Conservation (phyloP, 2,329 filamentous ascomycete species). For the Pseudogymnoascus sp. region DNA sequence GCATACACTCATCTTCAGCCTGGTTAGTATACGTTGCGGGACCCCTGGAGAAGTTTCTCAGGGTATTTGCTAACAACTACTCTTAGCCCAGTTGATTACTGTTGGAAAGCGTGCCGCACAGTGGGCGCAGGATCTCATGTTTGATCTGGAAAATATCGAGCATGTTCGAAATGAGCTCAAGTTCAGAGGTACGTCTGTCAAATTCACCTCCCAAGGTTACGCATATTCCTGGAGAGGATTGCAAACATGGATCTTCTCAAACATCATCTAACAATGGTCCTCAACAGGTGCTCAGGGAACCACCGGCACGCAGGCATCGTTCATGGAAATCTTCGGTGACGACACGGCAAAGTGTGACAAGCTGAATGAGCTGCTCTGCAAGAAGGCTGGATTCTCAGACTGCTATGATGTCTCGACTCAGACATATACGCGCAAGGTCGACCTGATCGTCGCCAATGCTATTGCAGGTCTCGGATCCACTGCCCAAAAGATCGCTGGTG, state of each 20-base stretch:
- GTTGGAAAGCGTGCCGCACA: conserved; percentile 47
- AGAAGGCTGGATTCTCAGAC: conserved; percentile 44
- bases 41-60: not conserved
- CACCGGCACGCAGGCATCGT: conserved; percentile 70
- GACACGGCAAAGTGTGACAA: conserved; percentile 42
- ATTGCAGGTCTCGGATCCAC: conserved; percentile 72
- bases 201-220: not conserved
- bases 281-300: conserved; percentile 37
- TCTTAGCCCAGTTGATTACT: conserved; percentile 37
- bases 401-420: conserved; percentile 48
- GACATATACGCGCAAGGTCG: conserved; percentile 71
- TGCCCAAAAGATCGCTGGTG: conserved; percentile 62
- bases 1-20: conserved; percentile 66
- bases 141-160: conserved; percentile 69
- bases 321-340: conserved; percentile 42
- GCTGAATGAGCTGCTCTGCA: conserved; percentile 47
- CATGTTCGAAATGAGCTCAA: conserved; percentile 56
- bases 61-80: conserved; percentile 9
- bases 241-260: not conserved
- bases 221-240: too few relatives aligned
- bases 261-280: not conserved
- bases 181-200: conserved; percentile 56
- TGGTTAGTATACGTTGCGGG: not conserved
- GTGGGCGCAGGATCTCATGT: conserved; percentile 67
- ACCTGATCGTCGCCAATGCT: conserved; percentile 72